Conservation (phyloP, 2,329 filamentous ascomycete species). For the Trichoderma harzianum region DNA sequence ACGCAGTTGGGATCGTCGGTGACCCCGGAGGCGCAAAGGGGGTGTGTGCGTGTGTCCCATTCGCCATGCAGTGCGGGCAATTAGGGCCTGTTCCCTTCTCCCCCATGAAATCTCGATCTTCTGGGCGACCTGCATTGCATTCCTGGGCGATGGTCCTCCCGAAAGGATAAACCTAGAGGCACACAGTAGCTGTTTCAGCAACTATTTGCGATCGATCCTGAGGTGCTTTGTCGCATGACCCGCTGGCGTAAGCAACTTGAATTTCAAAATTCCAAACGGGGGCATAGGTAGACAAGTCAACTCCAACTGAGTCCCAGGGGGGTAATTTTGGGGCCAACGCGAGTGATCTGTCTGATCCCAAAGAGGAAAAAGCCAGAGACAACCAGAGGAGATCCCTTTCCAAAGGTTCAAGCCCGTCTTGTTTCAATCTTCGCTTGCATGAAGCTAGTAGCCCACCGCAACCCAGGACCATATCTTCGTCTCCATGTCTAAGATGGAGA, state of each 20-base stretch:
- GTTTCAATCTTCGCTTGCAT: neutral
- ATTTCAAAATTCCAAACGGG: neutral
- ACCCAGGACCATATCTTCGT: neutral
- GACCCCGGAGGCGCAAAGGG: neutral
- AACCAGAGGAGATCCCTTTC: neutral
- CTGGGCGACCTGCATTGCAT: conserved; percentile 3
- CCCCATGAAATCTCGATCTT: neutral
- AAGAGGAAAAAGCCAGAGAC: neutral
- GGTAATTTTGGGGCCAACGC: neutral
- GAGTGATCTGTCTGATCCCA: neutral
- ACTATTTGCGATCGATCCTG: neutral
- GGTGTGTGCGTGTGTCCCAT: neutral
- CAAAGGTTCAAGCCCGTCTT: neutral
- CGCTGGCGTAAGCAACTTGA: conserved; percentile 3
- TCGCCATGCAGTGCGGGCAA: neutral
- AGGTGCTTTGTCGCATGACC: neutral
- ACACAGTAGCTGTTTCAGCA: neutral
- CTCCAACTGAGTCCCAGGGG: neutral
- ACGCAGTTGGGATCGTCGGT: conserved; percentile 11
- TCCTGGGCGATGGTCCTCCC: neutral
- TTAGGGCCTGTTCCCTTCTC: neutral
- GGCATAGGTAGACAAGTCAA: neutral
- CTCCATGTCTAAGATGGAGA: neutral
- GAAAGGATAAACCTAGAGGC: neutral
- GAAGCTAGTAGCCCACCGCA: neutral